Base-by-base conservation (phyloP, 2,329 filamentous ascomycete species). In the Phyllachora maydis region DNA sequence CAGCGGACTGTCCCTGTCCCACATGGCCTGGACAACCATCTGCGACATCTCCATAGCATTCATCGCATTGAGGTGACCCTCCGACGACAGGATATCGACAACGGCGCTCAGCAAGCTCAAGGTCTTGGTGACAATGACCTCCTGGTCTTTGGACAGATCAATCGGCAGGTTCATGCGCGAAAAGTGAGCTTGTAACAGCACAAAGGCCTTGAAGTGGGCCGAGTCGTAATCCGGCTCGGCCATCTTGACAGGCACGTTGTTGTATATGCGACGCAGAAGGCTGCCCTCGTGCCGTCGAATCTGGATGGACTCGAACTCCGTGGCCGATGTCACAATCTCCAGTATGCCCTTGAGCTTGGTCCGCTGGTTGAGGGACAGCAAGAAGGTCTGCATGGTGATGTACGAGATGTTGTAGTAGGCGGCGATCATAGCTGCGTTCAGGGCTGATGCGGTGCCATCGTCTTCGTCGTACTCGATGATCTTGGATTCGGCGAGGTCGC, bases 371-470 rank as follows among this genome's bases (percentile, higher is more conserved):
- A 98, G 62, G 9, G 88, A 98, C 26, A 98, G 59, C 24, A 98
- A 58, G 59, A 98, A 85, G 0, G 88, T 98, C 52, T 98, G 85
- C 83, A 98, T 98, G 3, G 88, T 98, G 46, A 92, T 78, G 52
- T 93, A 95, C 5, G 85, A 93, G 41, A 98, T 92, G 49, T 93
- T 95, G 62, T 98, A 98, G 59, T 98, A 95, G 2, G 88, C 82
- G 7, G 79, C 82, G 41, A 98, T 95, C 78, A 93, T 93, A 35
- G 88, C 88, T 3, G 85, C 77, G 46, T 98, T 95, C 38, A 92
- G 66, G 9, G 88, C 83, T 11, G 76, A 65, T 21, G 95, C 73
- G 1, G 71, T 72, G 37, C 91, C 85, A 41, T 95, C 85, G 23
- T 90, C 82, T 41, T 92, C 83, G 33, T 95, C 85, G 23, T 92